Evolutionary conservation across 352 stramenopile species (phyloP).

Genomic region (Pythium vanterpoolii): DNA sequence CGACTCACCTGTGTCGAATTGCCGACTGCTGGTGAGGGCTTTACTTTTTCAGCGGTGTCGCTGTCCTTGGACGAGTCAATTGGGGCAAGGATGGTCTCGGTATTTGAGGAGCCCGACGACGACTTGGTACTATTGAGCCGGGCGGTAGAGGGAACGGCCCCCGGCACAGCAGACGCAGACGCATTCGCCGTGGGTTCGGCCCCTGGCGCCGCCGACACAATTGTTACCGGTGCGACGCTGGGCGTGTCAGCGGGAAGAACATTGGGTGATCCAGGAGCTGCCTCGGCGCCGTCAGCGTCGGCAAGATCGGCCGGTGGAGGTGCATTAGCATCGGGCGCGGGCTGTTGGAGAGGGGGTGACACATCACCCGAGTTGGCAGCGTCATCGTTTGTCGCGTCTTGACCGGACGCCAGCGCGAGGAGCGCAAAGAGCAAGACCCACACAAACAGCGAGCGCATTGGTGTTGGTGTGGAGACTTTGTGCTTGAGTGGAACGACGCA

Average conservation of each 20-base stretch:
- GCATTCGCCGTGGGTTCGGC: background rate
- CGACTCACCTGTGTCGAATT: slow-evolving; percentile 1
- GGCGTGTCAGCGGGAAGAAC: background rate
- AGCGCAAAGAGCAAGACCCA: slow-evolving; percentile 15
- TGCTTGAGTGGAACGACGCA: background rate
- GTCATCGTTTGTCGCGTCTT: background rate
- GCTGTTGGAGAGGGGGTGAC: background rate
- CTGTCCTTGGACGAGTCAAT: background rate
- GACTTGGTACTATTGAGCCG: background rate
- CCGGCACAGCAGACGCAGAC: background rate
- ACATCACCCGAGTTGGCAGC: background rate
- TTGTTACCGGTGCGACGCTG: slow-evolving; percentile 1
- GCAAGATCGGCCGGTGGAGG: background rate
- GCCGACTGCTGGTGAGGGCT: background rate
- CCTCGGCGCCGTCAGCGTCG: too few relatives aligned
- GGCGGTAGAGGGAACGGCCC: background rate
- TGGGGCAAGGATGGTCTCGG: background rate
- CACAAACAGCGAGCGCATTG: slow-evolving; percentile 12
- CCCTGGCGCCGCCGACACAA: background rate
- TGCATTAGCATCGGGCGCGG: background rate
- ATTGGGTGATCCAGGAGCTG: background rate
- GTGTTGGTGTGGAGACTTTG: background rate
- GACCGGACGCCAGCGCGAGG: slow-evolving; percentile 3
- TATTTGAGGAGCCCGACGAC: background rate
- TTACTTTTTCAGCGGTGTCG: background rate